phyloP scores from a whole-genome alignment of 768 basidiomycete genomes.

The Termitomyces sp. region DNA sequence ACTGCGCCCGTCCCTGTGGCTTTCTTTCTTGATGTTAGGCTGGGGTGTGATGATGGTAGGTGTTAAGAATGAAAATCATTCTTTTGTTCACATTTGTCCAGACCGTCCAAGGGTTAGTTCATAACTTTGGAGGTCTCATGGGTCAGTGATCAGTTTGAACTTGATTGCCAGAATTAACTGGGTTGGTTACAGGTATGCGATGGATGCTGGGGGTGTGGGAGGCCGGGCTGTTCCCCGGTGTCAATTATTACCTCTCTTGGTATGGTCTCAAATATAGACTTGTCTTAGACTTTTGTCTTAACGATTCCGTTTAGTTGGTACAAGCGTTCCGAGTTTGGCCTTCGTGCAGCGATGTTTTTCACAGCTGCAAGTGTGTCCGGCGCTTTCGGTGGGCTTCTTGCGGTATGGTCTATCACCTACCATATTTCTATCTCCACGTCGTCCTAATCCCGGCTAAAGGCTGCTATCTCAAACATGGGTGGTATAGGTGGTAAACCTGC shows the following conservation, averaged over 20 bases:
- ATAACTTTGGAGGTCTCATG: slow-evolving; percentile 64
- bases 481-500: slow-evolving; percentile 64
- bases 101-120: slow-evolving; percentile 70
- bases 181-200: slow-evolving; percentile 45
- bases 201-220: slow-evolving; percentile 74
- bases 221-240: slow-evolving; percentile 61
- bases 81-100: slow-evolving; percentile 23
- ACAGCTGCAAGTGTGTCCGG: slow-evolving; percentile 76
- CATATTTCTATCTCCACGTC: slow-evolving; percentile 16
- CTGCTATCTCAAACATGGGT: slow-evolving; percentile 67
- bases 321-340: slow-evolving; percentile 72
- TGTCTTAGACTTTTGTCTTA: neutral
- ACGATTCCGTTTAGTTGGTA: slow-evolving; percentile 34
- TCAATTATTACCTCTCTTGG: slow-evolving; percentile 74
- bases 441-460: slow-evolving; percentile 22
- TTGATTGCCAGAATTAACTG: neutral
- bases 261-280: slow-evolving; percentile 19
- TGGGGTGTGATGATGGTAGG: slow-evolving; percentile 77
- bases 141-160: slow-evolving; percentile 31
- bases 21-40: slow-evolving; percentile 65
- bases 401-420: slow-evolving; percentile 33
- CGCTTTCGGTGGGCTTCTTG: slow-evolving; percentile 76
- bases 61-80: neutral
- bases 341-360: slow-evolving; percentile 65
- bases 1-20: slow-evolving; percentile 72